Percentiles rank a stretch among this genome's conserved stretches.
These are phyloP conservation scores for Medicago ruthenica DNA, from an alignment of 306 rosid species.

Conservation along the genomic window DNA sequence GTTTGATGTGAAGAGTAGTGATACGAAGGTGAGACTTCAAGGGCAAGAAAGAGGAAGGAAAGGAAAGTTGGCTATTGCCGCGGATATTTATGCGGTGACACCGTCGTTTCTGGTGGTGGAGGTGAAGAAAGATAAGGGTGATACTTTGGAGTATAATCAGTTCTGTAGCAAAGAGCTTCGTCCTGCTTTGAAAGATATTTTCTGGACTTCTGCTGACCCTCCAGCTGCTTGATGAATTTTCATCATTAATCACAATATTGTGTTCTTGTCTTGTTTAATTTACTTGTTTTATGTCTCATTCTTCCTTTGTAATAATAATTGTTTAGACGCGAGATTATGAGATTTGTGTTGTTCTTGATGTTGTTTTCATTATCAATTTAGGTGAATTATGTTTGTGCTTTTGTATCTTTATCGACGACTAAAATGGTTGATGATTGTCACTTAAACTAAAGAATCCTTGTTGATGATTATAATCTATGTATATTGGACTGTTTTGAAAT, in stretches of 20 bases:
- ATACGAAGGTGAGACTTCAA: slow-evolving; percentile 70
- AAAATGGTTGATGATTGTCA: not conserved
- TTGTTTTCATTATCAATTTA: not conserved
- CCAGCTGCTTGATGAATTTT: slow-evolving; percentile 42
- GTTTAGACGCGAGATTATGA: not conserved
- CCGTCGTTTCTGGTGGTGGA: slow-evolving; percentile 87
- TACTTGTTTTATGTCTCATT: not conserved
- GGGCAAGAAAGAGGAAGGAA: slow-evolving; percentile 77
- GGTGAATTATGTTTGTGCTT: not conserved
- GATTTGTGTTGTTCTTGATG: not conserved
- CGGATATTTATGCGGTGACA: slow-evolving; percentile 77
- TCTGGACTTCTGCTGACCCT: slow-evolving; percentile 66
- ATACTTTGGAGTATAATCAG: slow-evolving; percentile 84
- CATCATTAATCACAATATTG: not conserved
- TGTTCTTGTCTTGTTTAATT: not conserved
- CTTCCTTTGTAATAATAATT: not conserved
- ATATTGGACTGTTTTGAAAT: too few species aligned
- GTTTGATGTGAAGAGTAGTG: slow-evolving; percentile 77
- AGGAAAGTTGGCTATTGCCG: slow-evolving; percentile 79
- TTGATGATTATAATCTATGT: too few species aligned
- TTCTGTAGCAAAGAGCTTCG: slow-evolving; percentile 94
- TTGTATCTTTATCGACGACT: not conserved
- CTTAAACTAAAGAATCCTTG: not conserved
- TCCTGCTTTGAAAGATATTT: slow-evolving; percentile 89
- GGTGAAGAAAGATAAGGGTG: slow-evolving; percentile 89